Conservation (phyloP, 495 filamentous ascomycete genomes). For the Lichenothelia convexa region DNA sequence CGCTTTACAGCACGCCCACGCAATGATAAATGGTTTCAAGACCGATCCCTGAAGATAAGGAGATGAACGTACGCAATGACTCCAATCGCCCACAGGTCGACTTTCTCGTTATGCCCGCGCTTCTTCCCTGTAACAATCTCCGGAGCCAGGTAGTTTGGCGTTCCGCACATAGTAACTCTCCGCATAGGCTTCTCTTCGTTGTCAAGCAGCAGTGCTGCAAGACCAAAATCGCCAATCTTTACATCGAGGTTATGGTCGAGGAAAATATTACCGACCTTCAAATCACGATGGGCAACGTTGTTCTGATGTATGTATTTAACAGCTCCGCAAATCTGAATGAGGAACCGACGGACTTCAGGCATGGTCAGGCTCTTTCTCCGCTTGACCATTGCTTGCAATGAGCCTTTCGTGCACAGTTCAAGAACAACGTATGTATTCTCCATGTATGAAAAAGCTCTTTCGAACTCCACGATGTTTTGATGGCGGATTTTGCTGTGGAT, state of each 20-base stretch:
- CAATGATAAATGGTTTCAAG: neutral
- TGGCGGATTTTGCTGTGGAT: conserved; percentile 97
- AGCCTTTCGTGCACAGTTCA: conserved; percentile 87
- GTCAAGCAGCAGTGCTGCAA: conserved; percentile 83
- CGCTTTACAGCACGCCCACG: neutral
- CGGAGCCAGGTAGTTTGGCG: conserved; percentile 95
- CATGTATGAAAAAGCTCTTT: conserved; percentile 81
- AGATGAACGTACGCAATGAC: conserved; percentile 61
- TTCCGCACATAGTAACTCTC: conserved; percentile 82
- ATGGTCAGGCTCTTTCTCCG: conserved; percentile 70
- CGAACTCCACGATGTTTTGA: conserved; percentile 82
- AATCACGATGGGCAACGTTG: conserved; percentile 86
- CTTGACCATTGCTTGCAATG: conserved; percentile 96
- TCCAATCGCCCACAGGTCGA: conserved; percentile 93
- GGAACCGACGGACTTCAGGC: conserved; percentile 78
- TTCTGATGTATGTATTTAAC: conserved; percentile 94
- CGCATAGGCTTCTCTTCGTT: conserved; percentile 44
- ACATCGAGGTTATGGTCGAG: conserved; percentile 92
- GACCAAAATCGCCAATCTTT: conserved; percentile 92
- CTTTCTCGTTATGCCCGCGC: conserved; percentile 76
- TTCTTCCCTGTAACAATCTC: conserved; percentile 80
- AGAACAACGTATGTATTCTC: conserved; percentile 83
- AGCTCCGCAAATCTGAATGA: conserved; percentile 84
- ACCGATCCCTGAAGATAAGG: neutral
- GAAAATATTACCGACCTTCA: conserved; percentile 98